Evolutionary conservation across 495 filamentous ascomycete genomes (phyloP).

Genomic region (Acidiella bohemica): DNA sequence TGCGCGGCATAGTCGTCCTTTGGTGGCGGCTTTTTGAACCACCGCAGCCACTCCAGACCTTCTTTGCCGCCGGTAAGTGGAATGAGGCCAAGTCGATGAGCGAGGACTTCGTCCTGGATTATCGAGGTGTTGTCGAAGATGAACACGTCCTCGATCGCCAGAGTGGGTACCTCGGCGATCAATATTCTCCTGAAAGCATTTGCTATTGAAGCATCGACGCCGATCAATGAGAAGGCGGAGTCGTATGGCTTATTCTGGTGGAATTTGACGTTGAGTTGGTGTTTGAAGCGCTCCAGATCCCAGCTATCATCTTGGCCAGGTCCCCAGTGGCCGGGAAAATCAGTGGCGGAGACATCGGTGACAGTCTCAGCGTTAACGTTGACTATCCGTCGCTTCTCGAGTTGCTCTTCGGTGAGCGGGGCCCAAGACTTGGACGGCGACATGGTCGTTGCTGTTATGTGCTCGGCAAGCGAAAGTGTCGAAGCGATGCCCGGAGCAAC

Average conservation of each 20-base stretch:
- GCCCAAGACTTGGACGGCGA: conserved; percentile 5
- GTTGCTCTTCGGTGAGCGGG: conserved; percentile 20
- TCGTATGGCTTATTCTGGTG: conserved; percentile 65
- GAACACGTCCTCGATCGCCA: conserved; percentile 87
- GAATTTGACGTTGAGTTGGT: conserved; percentile 64
- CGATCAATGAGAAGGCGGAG: conserved; percentile 77
- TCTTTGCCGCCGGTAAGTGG: conserved; percentile 67
- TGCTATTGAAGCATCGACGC: conserved; percentile 80
- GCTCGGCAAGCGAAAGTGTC: no score
- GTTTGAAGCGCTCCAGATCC: conserved; percentile 60
- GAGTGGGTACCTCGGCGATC: conserved; percentile 82
- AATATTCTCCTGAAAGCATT: conserved; percentile 98
- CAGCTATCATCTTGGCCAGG: conserved; percentile 83
- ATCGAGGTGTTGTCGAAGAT: conserved; percentile 91
- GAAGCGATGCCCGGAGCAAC: no score
- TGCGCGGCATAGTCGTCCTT: conserved; percentile 30
- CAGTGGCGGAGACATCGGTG: conserved; percentile 71
- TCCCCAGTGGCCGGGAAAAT: conserved; percentile 73
- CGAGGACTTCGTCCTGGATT: conserved; percentile 92
- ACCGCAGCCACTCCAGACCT: conserved; percentile 67
- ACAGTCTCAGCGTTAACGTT: conserved; percentile 78
- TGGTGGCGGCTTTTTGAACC: conserved; percentile 45
- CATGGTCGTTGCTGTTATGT: conserved; percentile 4
- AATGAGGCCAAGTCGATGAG: conserved; percentile 76
- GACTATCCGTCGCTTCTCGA: conserved; percentile 49